These are phyloP conservation scores for Ampelomyces quisqualis DNA, from an alignment of 2,329 filamentous ascomycete species.

Conservation along the genomic window DNA sequence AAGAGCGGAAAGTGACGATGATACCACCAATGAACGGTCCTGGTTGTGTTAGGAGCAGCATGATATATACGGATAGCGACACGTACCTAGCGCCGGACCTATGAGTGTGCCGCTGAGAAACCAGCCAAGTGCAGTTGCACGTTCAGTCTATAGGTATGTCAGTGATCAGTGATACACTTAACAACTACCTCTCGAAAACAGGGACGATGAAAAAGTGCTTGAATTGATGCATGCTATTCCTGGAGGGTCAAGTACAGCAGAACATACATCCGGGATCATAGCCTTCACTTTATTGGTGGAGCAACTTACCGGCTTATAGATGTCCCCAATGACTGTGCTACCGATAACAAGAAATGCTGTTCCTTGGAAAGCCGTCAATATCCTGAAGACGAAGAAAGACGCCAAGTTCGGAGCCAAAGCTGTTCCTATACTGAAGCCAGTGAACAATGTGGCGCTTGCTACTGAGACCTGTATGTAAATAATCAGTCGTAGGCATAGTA, in stretches of 20 bases:
- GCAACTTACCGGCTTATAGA: conserved; percentile 46
- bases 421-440: conserved; percentile 69
- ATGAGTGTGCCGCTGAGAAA: conserved; percentile 71
- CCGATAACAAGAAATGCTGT: conserved; percentile 74
- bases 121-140: conserved; percentile 72
- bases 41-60: conserved; percentile 45
- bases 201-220: too few relatives aligned
- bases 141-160: conserved; percentile 60
- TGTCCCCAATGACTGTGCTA: conserved; percentile 64
- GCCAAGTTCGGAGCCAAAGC: conserved; percentile 70
- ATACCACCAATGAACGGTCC: conserved; percentile 73
- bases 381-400: conserved; percentile 71
- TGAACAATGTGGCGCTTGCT: conserved; percentile 63
- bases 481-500: conserved; percentile 24
- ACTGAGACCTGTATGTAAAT: conserved; percentile 54
- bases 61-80: not conserved
- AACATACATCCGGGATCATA: not conserved
- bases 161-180: too few relatives aligned
- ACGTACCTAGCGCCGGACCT: conserved; percentile 54
- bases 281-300: not conserved
- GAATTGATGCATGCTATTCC: too few relatives aligned
- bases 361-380: conserved; percentile 72
- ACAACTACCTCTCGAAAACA: too few relatives aligned
- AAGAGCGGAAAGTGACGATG: conserved; percentile 71
- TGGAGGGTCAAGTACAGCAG: too few relatives aligned